A percentile compares a stretch with the other conserved stretches of the same genome.
Evolutionary conservation across 257 asterid species (phyloP).

Genomic region (Euphrasia confusa): DNA sequence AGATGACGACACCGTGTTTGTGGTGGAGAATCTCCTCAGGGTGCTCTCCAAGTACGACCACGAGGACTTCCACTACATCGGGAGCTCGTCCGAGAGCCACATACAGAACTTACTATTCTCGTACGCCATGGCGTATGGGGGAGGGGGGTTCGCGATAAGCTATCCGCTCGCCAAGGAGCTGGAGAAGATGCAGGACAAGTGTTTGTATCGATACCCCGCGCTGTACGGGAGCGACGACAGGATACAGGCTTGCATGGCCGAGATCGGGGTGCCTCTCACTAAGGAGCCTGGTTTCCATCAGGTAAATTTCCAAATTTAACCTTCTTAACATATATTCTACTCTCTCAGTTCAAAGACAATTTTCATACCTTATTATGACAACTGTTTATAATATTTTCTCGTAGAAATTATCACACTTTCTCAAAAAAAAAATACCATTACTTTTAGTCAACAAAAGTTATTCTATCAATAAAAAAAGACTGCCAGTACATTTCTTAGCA

Average conservation of each 20-base stretch:
- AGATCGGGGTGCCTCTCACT: slow-evolving; percentile 3
- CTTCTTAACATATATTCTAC: background rate
- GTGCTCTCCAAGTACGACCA: slow-evolving; percentile 27
- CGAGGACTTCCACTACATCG: background rate
- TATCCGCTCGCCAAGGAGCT: slow-evolving; percentile 1
- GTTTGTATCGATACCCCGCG: background rate
- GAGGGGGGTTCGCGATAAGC: slow-evolving; percentile 2
- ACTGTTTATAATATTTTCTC: too few species aligned
- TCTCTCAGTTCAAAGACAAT: too few species aligned
- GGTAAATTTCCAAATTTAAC: background rate
- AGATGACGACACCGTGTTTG: slow-evolving; percentile 66
- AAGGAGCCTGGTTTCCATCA: background rate
- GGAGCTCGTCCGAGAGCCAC: slow-evolving; percentile 12
- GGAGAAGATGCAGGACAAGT: background rate
- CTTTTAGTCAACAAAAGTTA: too few species aligned
- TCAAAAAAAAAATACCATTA: too few species aligned
- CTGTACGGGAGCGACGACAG: slow-evolving; percentile 54
- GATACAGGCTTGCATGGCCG: slow-evolving; percentile 29
- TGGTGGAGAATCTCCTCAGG: slow-evolving; percentile 55
- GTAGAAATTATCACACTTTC: too few species aligned
- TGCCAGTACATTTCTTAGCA: too few species aligned
- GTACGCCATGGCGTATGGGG: background rate
- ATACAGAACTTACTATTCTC: background rate
- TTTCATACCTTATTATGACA: too few species aligned
- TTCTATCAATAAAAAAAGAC: too few species aligned